A percentile compares a stretch with the other conserved stretches of the same genome.
These are phyloP conservation scores for Acacia confusa DNA, from an alignment of 306 rosid species.

Conservation along the genomic window DNA sequence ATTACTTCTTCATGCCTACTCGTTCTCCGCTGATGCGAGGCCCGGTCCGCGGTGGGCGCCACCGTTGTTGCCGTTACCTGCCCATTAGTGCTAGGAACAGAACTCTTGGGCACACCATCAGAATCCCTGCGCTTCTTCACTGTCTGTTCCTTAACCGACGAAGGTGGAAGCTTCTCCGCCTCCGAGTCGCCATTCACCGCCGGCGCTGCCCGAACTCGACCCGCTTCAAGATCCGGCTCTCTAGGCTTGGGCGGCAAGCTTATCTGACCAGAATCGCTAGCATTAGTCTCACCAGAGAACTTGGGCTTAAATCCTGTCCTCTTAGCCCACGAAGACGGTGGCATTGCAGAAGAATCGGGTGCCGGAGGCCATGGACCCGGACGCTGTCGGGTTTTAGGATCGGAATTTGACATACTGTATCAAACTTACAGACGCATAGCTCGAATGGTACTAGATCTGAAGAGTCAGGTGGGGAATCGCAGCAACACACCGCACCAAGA, in stretches of 20 bases:
- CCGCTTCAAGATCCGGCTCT: conserved; percentile 69
- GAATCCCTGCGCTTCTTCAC: conserved; percentile 73
- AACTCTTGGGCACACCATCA: conserved; percentile 57
- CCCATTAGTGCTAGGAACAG: conserved; percentile 46
- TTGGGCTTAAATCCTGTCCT: conserved; percentile 87
- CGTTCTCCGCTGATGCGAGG: conserved; percentile 47
- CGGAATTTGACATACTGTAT: conserved; percentile 60
- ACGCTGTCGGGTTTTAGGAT: conserved; percentile 62
- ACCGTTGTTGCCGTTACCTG: conserved; percentile 32
- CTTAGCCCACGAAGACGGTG: conserved; percentile 96
- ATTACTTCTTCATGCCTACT: conserved; percentile 63
- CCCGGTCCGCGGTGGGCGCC: conserved; percentile 36
- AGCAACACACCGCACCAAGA: not conserved
- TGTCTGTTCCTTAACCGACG: conserved; percentile 43
- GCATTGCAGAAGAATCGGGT: conserved; percentile 54
- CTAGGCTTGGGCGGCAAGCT: conserved; percentile 41
- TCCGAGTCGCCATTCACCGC: conserved; percentile 46
- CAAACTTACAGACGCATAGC: conserved; percentile 43
- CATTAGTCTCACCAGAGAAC: conserved; percentile 90
- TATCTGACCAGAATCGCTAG: conserved; percentile 63
- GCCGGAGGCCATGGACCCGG: conserved; percentile 90
- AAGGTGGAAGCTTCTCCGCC: conserved; percentile 32
- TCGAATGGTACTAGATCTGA: conserved; percentile 52
- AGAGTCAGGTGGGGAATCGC: not conserved
- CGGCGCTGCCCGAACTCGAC: conserved; percentile 37